Conservation (phyloP, 192 early-diverging fungal genomes). For the Coemansia sp. region DNA sequence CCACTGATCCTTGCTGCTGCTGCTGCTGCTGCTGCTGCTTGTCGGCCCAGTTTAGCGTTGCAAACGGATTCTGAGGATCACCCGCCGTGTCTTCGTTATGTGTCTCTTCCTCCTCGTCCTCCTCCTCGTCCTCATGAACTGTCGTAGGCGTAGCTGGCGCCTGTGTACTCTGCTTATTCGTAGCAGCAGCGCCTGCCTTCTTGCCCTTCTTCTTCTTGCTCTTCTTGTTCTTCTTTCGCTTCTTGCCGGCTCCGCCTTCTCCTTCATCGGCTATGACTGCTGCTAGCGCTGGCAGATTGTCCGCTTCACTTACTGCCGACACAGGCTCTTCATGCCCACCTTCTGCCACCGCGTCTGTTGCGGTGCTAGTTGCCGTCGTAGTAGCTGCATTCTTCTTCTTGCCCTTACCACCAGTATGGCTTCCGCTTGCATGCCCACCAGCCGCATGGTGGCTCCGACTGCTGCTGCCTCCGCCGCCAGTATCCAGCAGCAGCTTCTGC, state of each 20-base stretch:
- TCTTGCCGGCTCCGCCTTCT: conserved; percentile 27
- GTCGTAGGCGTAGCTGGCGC: conserved; percentile 9
- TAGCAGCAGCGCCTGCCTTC: conserved; percentile 11
- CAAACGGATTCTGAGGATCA: conserved; percentile 46
- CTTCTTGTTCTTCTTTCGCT: conserved; percentile 52
- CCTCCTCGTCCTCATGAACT: conserved; percentile 18
- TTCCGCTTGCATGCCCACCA: background rate
- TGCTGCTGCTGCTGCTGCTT: background rate
- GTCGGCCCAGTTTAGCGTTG: conserved; percentile 30
- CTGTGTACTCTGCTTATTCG: background rate
- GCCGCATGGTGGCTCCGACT: background rate
- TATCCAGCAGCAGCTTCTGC: conserved; percentile 40
- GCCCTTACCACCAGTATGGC: conserved; percentile 5
- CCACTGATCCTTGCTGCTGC: no score
- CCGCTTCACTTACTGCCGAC: background rate
- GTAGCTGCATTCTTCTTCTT: conserved; percentile 23
- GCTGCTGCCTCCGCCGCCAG: conserved; percentile 10
- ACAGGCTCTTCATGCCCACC: background rate
- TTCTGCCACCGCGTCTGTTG: background rate
- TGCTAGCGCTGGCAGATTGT: background rate
- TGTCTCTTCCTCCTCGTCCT: conserved; percentile 7
- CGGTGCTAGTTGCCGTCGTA: background rate
- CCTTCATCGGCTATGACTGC: conserved; percentile 18
- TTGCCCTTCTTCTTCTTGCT: conserved; percentile 44
- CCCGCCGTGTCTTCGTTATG: background rate